phyloP scores from a whole-genome alignment of 169 alveolate genomes.

The Plasmodium cynomolgi region DNA sequence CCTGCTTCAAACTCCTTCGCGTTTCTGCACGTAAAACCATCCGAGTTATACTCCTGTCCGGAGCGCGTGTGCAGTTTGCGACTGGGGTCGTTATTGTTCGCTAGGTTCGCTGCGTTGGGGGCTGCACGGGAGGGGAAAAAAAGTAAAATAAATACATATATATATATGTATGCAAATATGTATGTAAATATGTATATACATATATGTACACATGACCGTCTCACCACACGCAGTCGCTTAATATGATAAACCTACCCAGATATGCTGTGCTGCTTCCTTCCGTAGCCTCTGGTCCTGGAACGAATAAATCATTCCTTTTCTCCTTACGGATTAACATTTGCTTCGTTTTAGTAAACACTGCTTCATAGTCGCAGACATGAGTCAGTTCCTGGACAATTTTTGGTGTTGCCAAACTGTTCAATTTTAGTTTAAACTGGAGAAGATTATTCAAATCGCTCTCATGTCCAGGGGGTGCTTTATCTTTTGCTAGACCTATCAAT shows the following conservation, averaged over 20 bases:
- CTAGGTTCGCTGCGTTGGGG: not conserved
- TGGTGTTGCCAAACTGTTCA: constrained; percentile 17
- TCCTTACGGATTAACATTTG: not conserved
- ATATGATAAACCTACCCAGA: not conserved
- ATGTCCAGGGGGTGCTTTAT: not conserved
- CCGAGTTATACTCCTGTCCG: not conserved
- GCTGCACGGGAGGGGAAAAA: not conserved
- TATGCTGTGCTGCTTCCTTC: not conserved
- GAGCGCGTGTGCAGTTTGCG: not conserved
- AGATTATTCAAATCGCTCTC: constrained; percentile 27
- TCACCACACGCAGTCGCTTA: not conserved
- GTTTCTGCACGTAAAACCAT: not conserved
- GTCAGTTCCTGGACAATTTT: not conserved
- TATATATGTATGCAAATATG: not conserved
- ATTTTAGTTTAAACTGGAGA: constrained; percentile 15
- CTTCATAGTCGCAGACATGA: constrained; percentile 5
- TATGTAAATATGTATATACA: not conserved
- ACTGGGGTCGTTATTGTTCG: not conserved
- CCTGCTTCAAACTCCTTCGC: not conserved
- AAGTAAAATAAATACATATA: not conserved
- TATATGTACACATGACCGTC: not conserved
- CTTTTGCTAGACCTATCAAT: constrained; percentile 19
- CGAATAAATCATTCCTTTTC: not conserved
- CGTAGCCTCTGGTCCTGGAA: not conserved
- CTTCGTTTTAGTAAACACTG: constrained; percentile 25